Percentiles rank a stretch among this genome's conserved stretches.
Evolutionary conservation across 202 grass and related monocot genomes (phyloP).

Genomic region (Bolboschoenoplectus hybrid): DNA sequence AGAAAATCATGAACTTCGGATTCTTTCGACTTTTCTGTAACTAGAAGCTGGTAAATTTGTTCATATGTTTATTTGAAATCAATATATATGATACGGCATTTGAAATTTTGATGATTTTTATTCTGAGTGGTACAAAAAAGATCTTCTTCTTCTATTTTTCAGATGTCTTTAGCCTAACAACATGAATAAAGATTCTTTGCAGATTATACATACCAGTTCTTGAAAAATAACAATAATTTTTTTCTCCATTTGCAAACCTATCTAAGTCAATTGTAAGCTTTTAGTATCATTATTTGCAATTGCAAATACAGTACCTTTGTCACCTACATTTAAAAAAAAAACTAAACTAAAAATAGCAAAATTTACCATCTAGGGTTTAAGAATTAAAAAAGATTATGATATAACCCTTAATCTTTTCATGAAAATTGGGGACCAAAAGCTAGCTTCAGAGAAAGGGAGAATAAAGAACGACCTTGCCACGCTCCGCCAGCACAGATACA

Average conservation of each 20-base stretch:
- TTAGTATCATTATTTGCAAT: not conserved
- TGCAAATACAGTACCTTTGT: not conserved
- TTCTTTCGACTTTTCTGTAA: not conserved
- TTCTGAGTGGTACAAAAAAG: not conserved
- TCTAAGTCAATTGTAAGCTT: not conserved
- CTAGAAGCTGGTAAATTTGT: not conserved
- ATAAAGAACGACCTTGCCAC: slow-evolving; percentile 57
- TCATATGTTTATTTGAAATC: not conserved
- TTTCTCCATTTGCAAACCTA: not conserved
- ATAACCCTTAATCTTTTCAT: not conserved
- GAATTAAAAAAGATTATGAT: not conserved
- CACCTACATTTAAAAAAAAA: not conserved
- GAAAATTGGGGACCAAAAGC: not conserved
- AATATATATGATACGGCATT: not conserved
- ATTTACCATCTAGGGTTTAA: not conserved
- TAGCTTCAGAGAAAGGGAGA: not conserved
- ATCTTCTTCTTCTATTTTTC: not conserved
- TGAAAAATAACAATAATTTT: not conserved
- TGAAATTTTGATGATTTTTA: not conserved
- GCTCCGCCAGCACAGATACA: slow-evolving; percentile 53
- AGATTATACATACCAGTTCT: not conserved
- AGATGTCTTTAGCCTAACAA: not conserved
- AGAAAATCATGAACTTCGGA: not conserved
- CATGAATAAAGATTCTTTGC: not conserved
- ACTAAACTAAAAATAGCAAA: not conserved